These are phyloP conservation scores for Aspergillus novoparasiticus DNA, from an alignment of 2,329 filamentous ascomycete species.

Conservation along the genomic window DNA sequence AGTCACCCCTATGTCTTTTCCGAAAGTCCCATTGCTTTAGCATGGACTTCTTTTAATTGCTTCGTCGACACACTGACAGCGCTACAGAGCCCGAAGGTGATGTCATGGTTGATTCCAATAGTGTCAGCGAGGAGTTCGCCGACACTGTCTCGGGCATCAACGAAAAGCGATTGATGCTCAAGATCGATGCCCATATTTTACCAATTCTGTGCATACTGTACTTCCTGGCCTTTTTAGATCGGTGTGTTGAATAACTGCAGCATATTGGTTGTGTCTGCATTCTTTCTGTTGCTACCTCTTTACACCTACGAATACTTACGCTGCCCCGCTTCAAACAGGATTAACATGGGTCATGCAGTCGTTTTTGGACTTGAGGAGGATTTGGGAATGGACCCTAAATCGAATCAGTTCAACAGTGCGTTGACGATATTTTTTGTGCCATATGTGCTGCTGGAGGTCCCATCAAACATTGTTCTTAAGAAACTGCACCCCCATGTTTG, in stretches of 20 bases:
- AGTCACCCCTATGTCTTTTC: rapidly evolving
- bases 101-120: background rate
- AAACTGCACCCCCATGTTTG: constrained; percentile 66
- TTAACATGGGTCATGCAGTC: constrained; percentile 75
- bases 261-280: background rate
- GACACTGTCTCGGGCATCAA: constrained; percentile 23
- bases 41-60: background rate
- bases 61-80: background rate
- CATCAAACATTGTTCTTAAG: constrained; percentile 71
- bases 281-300: background rate
- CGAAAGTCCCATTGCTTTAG: rapidly evolving
- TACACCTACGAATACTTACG: background rate
- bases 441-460: constrained; percentile 65
- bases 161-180: constrained; percentile 64
- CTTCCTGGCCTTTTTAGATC: constrained; percentile 64
- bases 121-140: background rate
- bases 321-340: constrained; percentile 41
- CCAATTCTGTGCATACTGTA: constrained; percentile 72
- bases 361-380: constrained; percentile 66
- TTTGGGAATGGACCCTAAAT: constrained; percentile 51
- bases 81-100: background rate
- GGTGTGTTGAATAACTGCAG: constrained; percentile 23
- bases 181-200: constrained; percentile 69
- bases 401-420: constrained; percentile 68
- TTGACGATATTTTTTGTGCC: constrained; percentile 79